These are phyloP conservation scores for Teratosphaeria destructans DNA, from an alignment of 2,329 filamentous ascomycete genomes.

Conservation along the genomic window DNA sequence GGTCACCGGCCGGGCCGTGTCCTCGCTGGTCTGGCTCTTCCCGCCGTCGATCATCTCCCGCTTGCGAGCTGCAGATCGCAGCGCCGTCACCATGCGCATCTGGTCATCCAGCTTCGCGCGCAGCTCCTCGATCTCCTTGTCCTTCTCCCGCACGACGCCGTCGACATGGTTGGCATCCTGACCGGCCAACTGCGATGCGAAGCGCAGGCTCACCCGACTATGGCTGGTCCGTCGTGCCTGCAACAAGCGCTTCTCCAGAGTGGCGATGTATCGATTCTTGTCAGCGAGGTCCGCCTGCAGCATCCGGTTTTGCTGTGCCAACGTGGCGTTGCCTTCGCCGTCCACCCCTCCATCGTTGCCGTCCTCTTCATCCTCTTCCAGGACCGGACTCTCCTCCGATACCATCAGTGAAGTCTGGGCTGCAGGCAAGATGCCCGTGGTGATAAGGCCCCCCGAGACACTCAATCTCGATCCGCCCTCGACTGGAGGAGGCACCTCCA, in stretches of 20 bases:
- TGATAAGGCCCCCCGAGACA: constrained; percentile 22
- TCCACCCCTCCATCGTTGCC: constrained; percentile 54
- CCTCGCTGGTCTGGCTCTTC: constrained; percentile 6
- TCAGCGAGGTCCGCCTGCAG: constrained; percentile 91
- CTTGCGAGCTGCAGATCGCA: constrained; percentile 76
- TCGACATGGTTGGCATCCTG: constrained; percentile 56
- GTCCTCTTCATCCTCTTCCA: constrained; percentile 32
- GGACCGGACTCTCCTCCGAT: constrained; percentile 24
- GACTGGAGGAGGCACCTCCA: constrained; percentile 28
- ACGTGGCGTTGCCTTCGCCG: constrained; percentile 73
- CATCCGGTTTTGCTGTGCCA: constrained; percentile 79
- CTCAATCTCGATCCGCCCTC: constrained; percentile 13
- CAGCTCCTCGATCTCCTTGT: constrained; percentile 86
- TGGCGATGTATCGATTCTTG: constrained; percentile 93
- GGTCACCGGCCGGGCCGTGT: constrained; percentile 9
- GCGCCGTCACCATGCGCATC: constrained; percentile 79
- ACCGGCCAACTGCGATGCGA: constrained; percentile 37
- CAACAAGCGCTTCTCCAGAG: constrained; percentile 80
- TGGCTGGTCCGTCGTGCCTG: constrained; percentile 87
- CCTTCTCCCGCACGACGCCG: constrained; percentile 71
- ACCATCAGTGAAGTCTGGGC: constrained; percentile 19
- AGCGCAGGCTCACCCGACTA: constrained; percentile 69
- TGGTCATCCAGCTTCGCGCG: constrained; percentile 85
- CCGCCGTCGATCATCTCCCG: constrained; percentile 50
- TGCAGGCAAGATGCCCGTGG: constrained; percentile 20